A percentile compares a stretch with the other conserved stretches of the same genome.
These are phyloP conservation scores for Naumovozyma dairenensis DNA, from an alignment of 805 yeast genomes.

Conservation along the genomic window DNA sequence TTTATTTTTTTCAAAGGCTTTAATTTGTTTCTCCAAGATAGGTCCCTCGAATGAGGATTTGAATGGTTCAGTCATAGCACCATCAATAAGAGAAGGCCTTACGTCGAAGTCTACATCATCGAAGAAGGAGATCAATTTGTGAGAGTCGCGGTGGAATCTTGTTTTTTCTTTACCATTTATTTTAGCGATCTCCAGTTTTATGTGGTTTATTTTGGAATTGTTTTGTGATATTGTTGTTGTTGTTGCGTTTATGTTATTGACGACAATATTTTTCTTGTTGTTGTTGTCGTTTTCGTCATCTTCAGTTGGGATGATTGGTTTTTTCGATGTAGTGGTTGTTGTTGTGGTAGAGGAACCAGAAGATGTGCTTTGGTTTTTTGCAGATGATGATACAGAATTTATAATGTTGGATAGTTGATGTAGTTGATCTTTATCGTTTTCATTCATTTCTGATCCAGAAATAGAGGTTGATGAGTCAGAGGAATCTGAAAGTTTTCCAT, in stretches of 20 bases:
- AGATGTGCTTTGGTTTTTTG: no score
- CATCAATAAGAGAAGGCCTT: slow-evolving; percentile 44
- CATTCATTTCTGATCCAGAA: no score
- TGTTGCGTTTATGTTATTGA: background rate
- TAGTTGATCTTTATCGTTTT: no score
- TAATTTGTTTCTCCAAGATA: slow-evolving; percentile 20
- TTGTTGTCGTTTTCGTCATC: no score
- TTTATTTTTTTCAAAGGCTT: slow-evolving; percentile 8
- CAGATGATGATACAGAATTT: no score
- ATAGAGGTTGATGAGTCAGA: no score
- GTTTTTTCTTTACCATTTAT: background rate
- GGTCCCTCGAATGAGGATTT: slow-evolving; percentile 25
- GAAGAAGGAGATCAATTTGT: slow-evolving; percentile 35
- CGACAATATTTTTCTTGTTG: no score
- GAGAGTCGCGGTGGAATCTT: background rate
- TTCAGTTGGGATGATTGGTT: no score
- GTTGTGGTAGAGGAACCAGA: no score
- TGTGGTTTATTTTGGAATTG: background rate
- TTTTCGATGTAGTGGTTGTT: no score
- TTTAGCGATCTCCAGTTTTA: background rate
- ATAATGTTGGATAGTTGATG: no score
- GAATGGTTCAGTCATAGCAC: slow-evolving; percentile 28
- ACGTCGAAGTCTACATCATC: slow-evolving; percentile 41
- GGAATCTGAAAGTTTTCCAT: no score
- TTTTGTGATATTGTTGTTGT: background rate